Evolutionary conservation across 1,284 basidiomycete species (phyloP).

Genomic region (Flammula alnicola): DNA sequence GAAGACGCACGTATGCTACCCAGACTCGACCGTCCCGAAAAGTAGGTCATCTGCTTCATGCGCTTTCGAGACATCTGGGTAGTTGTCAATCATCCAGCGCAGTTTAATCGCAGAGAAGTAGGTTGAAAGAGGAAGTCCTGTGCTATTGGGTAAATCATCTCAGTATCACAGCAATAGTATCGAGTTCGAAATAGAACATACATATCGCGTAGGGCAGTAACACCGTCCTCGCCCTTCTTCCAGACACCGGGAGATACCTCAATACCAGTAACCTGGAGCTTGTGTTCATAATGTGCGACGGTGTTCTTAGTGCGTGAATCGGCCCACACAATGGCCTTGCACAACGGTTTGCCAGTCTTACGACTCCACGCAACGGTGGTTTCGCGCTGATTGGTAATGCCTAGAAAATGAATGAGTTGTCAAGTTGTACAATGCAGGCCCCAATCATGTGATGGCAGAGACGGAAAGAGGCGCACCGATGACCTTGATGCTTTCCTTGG

Average conservation of each 20-base stretch:
- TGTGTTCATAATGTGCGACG: slow-evolving; percentile 79
- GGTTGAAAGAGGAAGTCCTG: slow-evolving; percentile 91
- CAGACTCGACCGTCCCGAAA: slow-evolving; percentile 98
- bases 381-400: slow-evolving; percentile 98
- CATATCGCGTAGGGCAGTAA: slow-evolving; percentile 72
- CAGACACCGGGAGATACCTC: slow-evolving; percentile 70
- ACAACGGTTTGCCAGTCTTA: slow-evolving; percentile 86
- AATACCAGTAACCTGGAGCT: slow-evolving; percentile 77
- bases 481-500: slow-evolving; percentile 83
- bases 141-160: slow-evolving; percentile 51
- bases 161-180: neutral
- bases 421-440: neutral
- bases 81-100: slow-evolving; percentile 95
- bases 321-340: slow-evolving; percentile 95
- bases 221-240: slow-evolving; percentile 74
- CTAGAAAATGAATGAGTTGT: slow-evolving; percentile 41
- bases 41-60: slow-evolving; percentile 83
- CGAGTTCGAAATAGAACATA: slow-evolving; percentile 42
- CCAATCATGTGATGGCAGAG: slow-evolving; percentile 22
- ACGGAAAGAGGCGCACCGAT: slow-evolving; percentile 68
- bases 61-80: slow-evolving; percentile 80
- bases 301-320: slow-evolving; percentile 89
- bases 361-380: slow-evolving; percentile 96
- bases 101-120: slow-evolving; percentile 98
- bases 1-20: slow-evolving; percentile 82